Conservation (phyloP, 257 asterid genomes). For the Solanum chilense region DNA sequence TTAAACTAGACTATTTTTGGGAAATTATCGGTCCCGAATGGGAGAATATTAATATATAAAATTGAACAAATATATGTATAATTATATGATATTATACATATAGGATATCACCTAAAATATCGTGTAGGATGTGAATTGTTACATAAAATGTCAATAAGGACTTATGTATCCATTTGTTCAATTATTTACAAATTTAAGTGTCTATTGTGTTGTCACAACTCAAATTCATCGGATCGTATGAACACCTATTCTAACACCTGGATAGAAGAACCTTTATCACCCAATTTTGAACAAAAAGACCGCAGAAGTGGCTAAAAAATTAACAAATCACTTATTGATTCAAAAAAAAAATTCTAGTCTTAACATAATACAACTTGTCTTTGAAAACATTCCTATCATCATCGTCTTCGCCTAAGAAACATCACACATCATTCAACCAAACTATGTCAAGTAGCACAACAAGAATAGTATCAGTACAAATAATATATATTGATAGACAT, state of each 20-base stretch:
- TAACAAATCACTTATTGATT: too few relatives aligned
- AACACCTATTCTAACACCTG: background rate
- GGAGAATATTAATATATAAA: background rate
- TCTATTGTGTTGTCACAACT: accelerated
- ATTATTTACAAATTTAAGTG: too few relatives aligned
- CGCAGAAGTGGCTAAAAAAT: background rate
- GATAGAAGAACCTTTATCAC: background rate
- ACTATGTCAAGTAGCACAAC: background rate
- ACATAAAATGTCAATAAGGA: too few relatives aligned
- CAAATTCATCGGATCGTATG: background rate
- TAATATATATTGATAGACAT: background rate
- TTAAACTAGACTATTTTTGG: background rate
- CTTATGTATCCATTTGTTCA: background rate
- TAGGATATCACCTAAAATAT: too few relatives aligned
- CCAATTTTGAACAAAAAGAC: background rate
- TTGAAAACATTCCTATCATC: background rate
- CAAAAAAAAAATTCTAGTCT: background rate
- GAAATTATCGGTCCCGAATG: background rate
- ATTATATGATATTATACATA: too few relatives aligned
- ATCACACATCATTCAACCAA: background rate
- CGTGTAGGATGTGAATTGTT: background rate
- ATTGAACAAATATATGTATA: too few relatives aligned
- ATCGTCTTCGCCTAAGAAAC: background rate
- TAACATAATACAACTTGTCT: background rate
- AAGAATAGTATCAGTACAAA: too few relatives aligned